Percentiles rank a stretch among this genome's conserved stretches.
phyloP scores from a whole-genome alignment of 139 green algal species.

The Picochlorum sp. region DNA sequence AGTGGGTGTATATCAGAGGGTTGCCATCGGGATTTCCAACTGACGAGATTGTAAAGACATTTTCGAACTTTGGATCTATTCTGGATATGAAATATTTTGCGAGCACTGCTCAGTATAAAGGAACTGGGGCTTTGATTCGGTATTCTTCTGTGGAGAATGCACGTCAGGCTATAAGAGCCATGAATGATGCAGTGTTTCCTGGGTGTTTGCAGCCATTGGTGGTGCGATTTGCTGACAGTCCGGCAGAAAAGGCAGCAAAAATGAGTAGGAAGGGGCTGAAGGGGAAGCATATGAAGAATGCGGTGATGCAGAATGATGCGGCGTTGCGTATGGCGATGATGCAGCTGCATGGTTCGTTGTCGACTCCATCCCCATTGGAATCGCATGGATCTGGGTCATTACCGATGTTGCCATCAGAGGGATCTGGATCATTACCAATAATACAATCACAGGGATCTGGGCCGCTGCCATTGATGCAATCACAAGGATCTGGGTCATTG shows the following conservation, averaged over 20 bases:
- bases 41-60: conserved; percentile 3
- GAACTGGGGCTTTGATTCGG: conserved; percentile 41
- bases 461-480: too few relatives aligned
- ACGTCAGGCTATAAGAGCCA: conserved; percentile 33
- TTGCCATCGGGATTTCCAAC: not conserved
- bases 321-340: too few relatives aligned
- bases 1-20: conserved; percentile 17
- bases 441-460: too few relatives aligned
- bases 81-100: conserved; percentile 17
- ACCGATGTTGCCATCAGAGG: too few relatives aligned
- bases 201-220: conserved; percentile 38
- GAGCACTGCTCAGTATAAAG: conserved; percentile 24
- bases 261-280: conserved; percentile 21
- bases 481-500: too few relatives aligned
- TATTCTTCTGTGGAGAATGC: conserved; percentile 39
- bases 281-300: not conserved
- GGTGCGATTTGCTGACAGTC: conserved; percentile 47
- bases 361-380: too few relatives aligned
- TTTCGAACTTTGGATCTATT: conserved; percentile 1
- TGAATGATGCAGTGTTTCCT: conserved; percentile 36
- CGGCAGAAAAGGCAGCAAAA: conserved; percentile 56
- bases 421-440: too few relatives aligned
- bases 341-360: too few relatives aligned
- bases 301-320: not conserved
- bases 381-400: too few relatives aligned